A percentile compares a stretch with the other conserved stretches of the same genome.
Evolutionary conservation across 352 stramenopile species (phyloP).

Genomic region (Aphanomyces cochlioides): DNA sequence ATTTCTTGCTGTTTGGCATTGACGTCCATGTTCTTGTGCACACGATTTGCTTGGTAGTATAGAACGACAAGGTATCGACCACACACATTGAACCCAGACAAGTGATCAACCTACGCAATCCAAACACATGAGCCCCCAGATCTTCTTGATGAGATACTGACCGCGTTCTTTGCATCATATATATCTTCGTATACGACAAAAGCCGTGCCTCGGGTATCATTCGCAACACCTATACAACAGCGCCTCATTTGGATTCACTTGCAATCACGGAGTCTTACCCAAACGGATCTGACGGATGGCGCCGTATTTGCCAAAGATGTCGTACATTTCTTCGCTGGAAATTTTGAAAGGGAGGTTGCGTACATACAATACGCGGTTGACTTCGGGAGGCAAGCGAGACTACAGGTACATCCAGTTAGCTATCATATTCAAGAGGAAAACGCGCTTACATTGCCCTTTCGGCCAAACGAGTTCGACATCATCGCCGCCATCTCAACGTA

Average conservation of each 20-base stretch:
- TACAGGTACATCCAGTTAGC: slow-evolving; percentile 31
- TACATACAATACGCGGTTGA: slow-evolving; percentile 97
- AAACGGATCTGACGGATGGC: slow-evolving; percentile 96
- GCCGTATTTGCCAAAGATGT: slow-evolving; percentile 99
- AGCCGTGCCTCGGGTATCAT: slow-evolving; percentile 95
- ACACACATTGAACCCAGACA: slow-evolving; percentile 99
- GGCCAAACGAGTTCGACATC: slow-evolving; percentile 13
- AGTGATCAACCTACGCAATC: slow-evolving; percentile 84
- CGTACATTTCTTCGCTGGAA: slow-evolving; percentile 98
- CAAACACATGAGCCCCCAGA: background rate
- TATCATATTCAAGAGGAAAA: background rate
- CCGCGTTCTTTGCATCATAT: slow-evolving; percentile 98
- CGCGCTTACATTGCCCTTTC: slow-evolving; percentile 41
- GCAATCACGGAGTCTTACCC: slow-evolving; percentile 27
- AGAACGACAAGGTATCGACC: slow-evolving; percentile 98
- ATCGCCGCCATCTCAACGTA: background rate
- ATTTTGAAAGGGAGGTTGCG: slow-evolving; percentile 99
- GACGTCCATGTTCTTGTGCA: slow-evolving; percentile 51
- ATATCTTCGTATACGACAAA: slow-evolving; percentile 99
- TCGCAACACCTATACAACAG: slow-evolving; percentile 78
- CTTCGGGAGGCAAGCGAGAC: slow-evolving; percentile 93
- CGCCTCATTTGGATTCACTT: background rate
- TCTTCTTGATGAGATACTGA: background rate
- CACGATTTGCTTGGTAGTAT: slow-evolving; percentile 96
- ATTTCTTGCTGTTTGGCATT: slow-evolving; percentile 74